phyloP scores from a whole-genome alignment of 495 filamentous ascomycete species.

The Aspergillus coremiiformis region DNA sequence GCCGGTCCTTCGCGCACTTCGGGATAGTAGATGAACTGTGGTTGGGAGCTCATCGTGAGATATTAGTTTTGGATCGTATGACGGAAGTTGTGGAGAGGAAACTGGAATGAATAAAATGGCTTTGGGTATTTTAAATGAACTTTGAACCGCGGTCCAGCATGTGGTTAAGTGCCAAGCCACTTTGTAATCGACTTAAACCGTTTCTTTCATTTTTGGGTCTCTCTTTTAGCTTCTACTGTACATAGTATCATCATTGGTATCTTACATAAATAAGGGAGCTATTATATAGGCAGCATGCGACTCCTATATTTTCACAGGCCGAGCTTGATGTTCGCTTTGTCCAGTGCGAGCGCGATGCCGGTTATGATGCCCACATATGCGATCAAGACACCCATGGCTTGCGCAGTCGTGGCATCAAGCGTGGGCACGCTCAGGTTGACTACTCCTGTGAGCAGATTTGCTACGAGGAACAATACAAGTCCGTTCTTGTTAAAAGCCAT shows the following conservation, averaged over 20 bases:
- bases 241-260: background rate
- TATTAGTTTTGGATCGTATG: background rate
- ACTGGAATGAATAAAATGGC: no score
- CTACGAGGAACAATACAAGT: conserved; percentile 74
- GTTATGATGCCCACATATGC: conserved; percentile 63
- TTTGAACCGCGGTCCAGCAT: background rate
- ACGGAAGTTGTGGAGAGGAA: no score
- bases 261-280: background rate
- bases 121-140: background rate
- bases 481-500: conserved; percentile 84
- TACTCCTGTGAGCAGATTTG: conserved; percentile 81
- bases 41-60: conserved; percentile 18
- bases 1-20: conserved; percentile 35
- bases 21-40: conserved; percentile 39
- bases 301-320: conserved; percentile 36
- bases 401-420: conserved; percentile 52
- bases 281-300: background rate
- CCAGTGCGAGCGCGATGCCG: conserved; percentile 60
- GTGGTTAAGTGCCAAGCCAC: background rate
- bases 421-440: conserved; percentile 85
- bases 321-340: conserved; percentile 65
- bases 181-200: background rate
- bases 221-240: no score
- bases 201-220: no score
- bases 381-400: conserved; percentile 66